Conservation (phyloP, 1,284 basidiomycete genomes). For the Trametes pubescens region DNA sequence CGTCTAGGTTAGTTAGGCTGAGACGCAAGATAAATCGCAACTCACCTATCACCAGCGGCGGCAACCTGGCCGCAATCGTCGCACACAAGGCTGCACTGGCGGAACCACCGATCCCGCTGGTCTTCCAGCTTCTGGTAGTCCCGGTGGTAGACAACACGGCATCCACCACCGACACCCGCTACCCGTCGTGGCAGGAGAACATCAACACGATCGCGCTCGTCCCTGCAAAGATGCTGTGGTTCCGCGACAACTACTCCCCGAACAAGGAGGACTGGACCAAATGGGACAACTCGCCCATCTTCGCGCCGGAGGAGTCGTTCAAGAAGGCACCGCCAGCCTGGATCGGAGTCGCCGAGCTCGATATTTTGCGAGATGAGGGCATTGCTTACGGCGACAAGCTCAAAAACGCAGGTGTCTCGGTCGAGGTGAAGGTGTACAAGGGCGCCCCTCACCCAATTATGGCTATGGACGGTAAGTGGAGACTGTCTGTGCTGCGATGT, state of each 20-base stretch:
- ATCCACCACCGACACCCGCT: slow-evolving; percentile 47
- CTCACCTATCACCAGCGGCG: slow-evolving; percentile 56
- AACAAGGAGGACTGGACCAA: slow-evolving; percentile 63
- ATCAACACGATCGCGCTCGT: slow-evolving; percentile 65
- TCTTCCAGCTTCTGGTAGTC: slow-evolving; percentile 72
- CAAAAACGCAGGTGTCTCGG: slow-evolving; percentile 58
- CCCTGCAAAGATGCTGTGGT: slow-evolving; percentile 77
- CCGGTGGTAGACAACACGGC: slow-evolving; percentile 80
- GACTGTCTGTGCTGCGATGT: slow-evolving; percentile 5
- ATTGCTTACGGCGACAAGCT: slow-evolving; percentile 71
- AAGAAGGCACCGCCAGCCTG: slow-evolving; percentile 62
- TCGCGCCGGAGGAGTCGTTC: slow-evolving; percentile 65
- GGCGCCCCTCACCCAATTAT: slow-evolving; percentile 73
- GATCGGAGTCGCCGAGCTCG: slow-evolving; percentile 71
- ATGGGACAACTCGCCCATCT: slow-evolving; percentile 75
- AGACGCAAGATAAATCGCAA: neutral
- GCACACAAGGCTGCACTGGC: slow-evolving; percentile 66
- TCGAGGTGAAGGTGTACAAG: slow-evolving; percentile 64
- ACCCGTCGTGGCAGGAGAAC: slow-evolving; percentile 67
- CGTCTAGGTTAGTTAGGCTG: slow-evolving; percentile 59
- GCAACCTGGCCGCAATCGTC: slow-evolving; percentile 73
- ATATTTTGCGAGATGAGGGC: slow-evolving; percentile 75
- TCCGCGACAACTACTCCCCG: slow-evolving; percentile 71
- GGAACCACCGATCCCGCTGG: slow-evolving; percentile 60
- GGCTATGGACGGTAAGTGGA: slow-evolving; percentile 67